Base-by-base conservation (phyloP, 169 alveolate genomes). In the Amoebophrya sp. region DNA sequence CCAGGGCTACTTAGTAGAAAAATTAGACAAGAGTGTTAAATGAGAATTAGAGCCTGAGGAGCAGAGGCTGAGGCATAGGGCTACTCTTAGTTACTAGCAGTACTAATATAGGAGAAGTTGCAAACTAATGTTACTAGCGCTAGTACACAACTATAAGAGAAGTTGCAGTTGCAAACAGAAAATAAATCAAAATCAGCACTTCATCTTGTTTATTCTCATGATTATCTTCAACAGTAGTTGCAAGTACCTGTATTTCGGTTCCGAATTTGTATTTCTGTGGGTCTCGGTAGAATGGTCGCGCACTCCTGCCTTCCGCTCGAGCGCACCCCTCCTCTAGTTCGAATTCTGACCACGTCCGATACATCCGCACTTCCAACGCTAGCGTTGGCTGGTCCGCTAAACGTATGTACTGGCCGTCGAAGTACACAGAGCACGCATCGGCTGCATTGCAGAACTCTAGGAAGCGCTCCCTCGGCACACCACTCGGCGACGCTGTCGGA, bases 331-430 rank as follows among this genome's bases (percentile, higher is more conserved):
- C 83, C 38, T 65, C 38, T 36, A 65, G 26, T 6, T 6, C 26
- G 83, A 26, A 65, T 36, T 65, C 83, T 36, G 18, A 29, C 83
- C 83, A 65, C 38, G 83, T 65, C 38, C n/a, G 83, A 36, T 26
- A 65, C 83, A 65, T 65, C 33, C 83, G 83, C 83, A 65, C 83
- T 36, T 65, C 83, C 83, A 65, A 29, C 33, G 83, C 83, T 1
- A 65, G 33, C 38, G 18, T 6, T 6, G 83, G 83, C 38, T 65
- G 39, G 33, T 6, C 10, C 2, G 1, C 33, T 36, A 65, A 18
- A 10, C 83, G 83, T 1, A 65, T 65, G 33, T 26, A 65, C 33
- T 26, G 33, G 2, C 83, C 83, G 83, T 65, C 83, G 83, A 26
- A 65, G 83, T 65, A 65, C 33, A 65, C 83, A 1, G 18, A 29